Base-by-base conservation (phyloP, 2,329 filamentous ascomycete genomes). In the Diaporthe aspalathi region DNA sequence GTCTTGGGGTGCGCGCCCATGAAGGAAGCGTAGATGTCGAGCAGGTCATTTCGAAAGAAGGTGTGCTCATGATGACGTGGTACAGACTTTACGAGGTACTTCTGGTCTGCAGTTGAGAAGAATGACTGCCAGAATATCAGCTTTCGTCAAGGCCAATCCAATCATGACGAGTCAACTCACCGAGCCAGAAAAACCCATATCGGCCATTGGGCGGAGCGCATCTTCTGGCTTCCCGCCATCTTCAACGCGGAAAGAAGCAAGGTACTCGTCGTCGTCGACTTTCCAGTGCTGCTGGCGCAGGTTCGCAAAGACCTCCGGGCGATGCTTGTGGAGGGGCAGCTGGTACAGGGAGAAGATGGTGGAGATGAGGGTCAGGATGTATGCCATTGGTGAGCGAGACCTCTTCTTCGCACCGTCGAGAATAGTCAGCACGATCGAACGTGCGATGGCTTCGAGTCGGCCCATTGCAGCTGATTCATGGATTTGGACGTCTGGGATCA, bases 151-250 rank as follows among this genome's bases (percentile, higher is more conserved):
- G 27, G 32, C 8, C 12, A 0, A 7, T 11, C 6, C 20, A 22
- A 35, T 35, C 20, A 49, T 0, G 16, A 32, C 8, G 20, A 35
- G 72, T 47, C 3, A 22, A 17, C 75, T 68, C 79, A 89, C 86
- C 27, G 91, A 93, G 62, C 92, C 92, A 35, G 90, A 93, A 77
- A 92, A 93, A 3, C 92, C 92, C 80, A 94, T 84, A 76, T 93
- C 91, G 1, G 90, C 91, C 72, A 92, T 86, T 1, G 90, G 79
- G 2, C 86, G 80, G 40, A 93, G 80, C 0, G 82, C 79, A 20
- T 79, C 77, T 22, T 78, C 77, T 0, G 50, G 57, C 80, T 74
- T 83, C 16, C 79, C 81, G 73, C 90, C 91, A 27, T 86, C 85
- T 14, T 85, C 81, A 0, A 74, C 70, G 14, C 74, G 75, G 71